These are phyloP conservation scores for Amanita pallidorosea DNA, from an alignment of 768 basidiomycete genomes.

Conservation along the genomic window DNA sequence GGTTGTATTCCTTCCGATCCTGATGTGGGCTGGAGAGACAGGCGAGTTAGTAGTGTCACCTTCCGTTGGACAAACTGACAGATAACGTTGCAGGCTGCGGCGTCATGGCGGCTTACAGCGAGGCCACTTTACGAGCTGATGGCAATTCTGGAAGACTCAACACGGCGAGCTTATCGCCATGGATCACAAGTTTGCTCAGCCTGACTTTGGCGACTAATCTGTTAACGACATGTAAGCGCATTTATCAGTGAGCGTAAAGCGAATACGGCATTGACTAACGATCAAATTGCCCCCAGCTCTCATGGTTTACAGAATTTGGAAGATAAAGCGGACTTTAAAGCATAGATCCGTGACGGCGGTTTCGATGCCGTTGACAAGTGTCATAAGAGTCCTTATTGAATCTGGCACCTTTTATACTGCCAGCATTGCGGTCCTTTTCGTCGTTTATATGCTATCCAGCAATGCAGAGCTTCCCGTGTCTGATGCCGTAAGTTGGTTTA, in stretches of 20 bases:
- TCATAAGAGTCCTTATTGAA: constrained; percentile 24
- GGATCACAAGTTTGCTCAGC: constrained; percentile 25
- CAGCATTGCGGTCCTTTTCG: constrained; percentile 24
- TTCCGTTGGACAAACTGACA: not conserved
- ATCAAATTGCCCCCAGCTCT: constrained; percentile 14
- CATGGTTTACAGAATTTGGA: constrained; percentile 27
- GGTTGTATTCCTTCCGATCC: constrained; percentile 17
- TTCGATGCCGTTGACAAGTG: constrained; percentile 16
- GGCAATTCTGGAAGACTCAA: constrained; percentile 16
- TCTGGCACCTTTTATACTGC: constrained; percentile 28
- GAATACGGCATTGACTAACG: not conserved
- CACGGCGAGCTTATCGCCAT: constrained; percentile 19
- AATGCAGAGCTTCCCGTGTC: constrained; percentile 27
- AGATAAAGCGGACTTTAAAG: constrained; percentile 17
- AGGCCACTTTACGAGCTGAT: constrained; percentile 17
- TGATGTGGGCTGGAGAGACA: constrained; percentile 27
- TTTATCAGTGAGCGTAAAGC: not conserved
- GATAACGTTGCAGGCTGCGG: constrained; percentile 18
- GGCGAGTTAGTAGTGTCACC: constrained; percentile 11
- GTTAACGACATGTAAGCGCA: constrained; percentile 23
- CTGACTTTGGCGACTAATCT: constrained; percentile 25
- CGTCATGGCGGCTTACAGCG: constrained; percentile 19
- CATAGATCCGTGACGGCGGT: constrained; percentile 11
- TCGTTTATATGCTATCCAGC: constrained; percentile 22
- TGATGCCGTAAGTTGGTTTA: constrained; percentile 20